Evolutionary conservation across 1,284 basidiomycete genomes (phyloP).

Genomic region (Puccinia hordei): DNA sequence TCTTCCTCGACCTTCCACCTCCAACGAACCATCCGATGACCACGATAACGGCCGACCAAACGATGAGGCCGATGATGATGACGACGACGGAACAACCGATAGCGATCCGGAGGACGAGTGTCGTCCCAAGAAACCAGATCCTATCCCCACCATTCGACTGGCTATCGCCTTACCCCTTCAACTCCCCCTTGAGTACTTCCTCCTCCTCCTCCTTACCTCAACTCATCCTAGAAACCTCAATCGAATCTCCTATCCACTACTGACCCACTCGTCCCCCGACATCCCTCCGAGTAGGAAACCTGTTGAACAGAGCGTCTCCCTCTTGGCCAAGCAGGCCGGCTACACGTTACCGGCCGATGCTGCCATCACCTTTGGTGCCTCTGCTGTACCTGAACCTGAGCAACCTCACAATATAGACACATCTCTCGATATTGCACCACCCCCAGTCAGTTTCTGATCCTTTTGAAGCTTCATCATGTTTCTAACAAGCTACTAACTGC

Average conservation of each 20-base stretch:
- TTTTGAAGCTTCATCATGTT: neutral
- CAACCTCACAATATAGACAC: conserved; percentile 59
- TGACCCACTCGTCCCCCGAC: neutral
- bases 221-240: neutral
- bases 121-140: conserved; percentile 35
- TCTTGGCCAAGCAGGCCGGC: conserved; percentile 47
- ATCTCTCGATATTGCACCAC: conserved; percentile 61
- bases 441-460: conserved; percentile 46
- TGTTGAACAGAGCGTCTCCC: conserved; percentile 37
- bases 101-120: conserved; percentile 29
- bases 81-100: conserved; percentile 44
- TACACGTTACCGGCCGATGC: conserved; percentile 44
- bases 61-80: conserved; percentile 42
- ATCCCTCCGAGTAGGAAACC: neutral
- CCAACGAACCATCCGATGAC: neutral
- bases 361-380: conserved; percentile 47
- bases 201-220: neutral
- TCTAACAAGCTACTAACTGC: neutral
- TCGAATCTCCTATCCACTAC: neutral
- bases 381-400: conserved; percentile 39
- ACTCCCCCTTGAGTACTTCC: conserved; percentile 14
- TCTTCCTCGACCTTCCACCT: neutral
- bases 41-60: conserved; percentile 14
- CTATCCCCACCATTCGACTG: conserved; percentile 45
- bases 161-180: conserved; percentile 4